Evolutionary conservation across 169 alveolate species (phyloP).

Genomic region (Fabrea salina): DNA sequence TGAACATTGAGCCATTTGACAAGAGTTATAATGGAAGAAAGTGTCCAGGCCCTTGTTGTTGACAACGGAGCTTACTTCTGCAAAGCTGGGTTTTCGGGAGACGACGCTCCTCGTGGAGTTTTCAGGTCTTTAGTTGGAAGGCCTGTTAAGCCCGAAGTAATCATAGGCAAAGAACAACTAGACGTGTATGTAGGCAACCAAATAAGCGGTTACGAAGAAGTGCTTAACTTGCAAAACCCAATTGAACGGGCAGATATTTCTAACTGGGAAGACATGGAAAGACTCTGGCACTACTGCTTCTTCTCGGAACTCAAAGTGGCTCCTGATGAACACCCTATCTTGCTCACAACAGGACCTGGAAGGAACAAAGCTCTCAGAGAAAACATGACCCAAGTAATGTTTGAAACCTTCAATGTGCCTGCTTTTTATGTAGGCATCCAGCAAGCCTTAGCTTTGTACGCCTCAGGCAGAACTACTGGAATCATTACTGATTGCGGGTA

Average conservation of each 20-base stretch:
- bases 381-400: slow-evolving; percentile 84
- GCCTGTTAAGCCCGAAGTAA: slow-evolving; percentile 69
- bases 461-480: slow-evolving; percentile 92
- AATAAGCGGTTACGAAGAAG: slow-evolving; percentile 70
- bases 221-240: slow-evolving; percentile 76
- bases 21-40: not conserved
- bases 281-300: slow-evolving; percentile 81
- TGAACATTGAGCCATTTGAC: not conserved
- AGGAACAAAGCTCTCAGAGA: slow-evolving; percentile 89
- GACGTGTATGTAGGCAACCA: slow-evolving; percentile 76
- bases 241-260: slow-evolving; percentile 84
- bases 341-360: slow-evolving; percentile 90
- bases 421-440: slow-evolving; percentile 85
- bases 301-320: slow-evolving; percentile 82
- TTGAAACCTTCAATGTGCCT: slow-evolving; percentile 91
- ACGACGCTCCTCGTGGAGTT: slow-evolving; percentile 72
- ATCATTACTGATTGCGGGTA: slow-evolving; percentile 92
- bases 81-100: slow-evolving; percentile 87
- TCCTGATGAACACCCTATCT: slow-evolving; percentile 80
- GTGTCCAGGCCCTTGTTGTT: slow-evolving; percentile 41
- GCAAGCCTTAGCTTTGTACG: slow-evolving; percentile 89
- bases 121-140: slow-evolving; percentile 80
- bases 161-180: slow-evolving; percentile 66
- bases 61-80: slow-evolving; percentile 80
- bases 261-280: slow-evolving; percentile 88